phyloP scores from a whole-genome alignment of 2,329 filamentous ascomycete species.

The Trichoderma cornu-damae region DNA sequence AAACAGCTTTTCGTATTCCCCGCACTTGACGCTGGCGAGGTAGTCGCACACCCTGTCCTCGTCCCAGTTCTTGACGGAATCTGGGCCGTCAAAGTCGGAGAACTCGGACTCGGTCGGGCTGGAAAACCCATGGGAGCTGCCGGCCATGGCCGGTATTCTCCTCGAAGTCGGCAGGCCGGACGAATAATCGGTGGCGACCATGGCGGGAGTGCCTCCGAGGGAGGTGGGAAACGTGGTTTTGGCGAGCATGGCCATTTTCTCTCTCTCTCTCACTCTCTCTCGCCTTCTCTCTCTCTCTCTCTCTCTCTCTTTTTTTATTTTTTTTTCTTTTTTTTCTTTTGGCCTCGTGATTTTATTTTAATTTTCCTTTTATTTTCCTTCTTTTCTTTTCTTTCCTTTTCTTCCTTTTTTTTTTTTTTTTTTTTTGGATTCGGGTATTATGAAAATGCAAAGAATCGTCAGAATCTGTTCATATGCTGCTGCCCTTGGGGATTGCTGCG shows the following conservation, averaged over 20 bases:
- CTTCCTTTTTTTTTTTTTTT: not conserved
- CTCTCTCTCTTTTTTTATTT: not conserved
- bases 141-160: constrained; percentile 46
- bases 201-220: constrained; percentile 44
- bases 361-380: not conserved
- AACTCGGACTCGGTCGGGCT: constrained; percentile 93
- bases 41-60: constrained; percentile 90
- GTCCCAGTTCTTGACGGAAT: constrained; percentile 79
- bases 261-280: too few relatives aligned
- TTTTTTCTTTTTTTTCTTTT: not conserved
- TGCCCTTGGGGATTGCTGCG: not conserved
- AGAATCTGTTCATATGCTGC: not conserved
- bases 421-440: not conserved
- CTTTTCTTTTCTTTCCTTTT: not conserved
- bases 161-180: constrained; percentile 48
- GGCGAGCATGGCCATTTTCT: constrained; percentile 66
- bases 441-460: not conserved
- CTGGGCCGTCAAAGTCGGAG: constrained; percentile 72
- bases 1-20: constrained; percentile 89
- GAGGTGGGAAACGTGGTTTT: constrained; percentile 63
- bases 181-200: constrained; percentile 42
- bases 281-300: too few relatives aligned
- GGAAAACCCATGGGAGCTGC: constrained; percentile 55
- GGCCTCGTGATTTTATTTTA: not conserved
- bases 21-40: constrained; percentile 83